phyloP scores from a whole-genome alignment of 163 green algal genomes.

The Chlorella variabilis region DNA sequence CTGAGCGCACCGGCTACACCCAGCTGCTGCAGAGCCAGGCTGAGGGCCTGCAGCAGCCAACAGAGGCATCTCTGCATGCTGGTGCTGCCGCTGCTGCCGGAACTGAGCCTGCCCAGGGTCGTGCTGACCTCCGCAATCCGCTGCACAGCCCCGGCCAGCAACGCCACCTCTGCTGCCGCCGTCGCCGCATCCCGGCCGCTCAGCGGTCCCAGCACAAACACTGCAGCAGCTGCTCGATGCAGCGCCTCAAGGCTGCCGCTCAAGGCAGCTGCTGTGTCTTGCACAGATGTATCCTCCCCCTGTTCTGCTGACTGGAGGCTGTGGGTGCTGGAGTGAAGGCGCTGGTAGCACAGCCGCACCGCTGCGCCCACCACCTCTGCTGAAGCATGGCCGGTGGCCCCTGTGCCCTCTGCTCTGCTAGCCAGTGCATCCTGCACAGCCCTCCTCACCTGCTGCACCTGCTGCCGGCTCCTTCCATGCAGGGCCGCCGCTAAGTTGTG shows the following conservation, averaged over 20 bases:
- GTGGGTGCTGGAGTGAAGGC: neutral
- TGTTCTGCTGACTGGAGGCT: neutral
- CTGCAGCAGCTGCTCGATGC: neutral
- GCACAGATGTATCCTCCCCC: too few relatives aligned
- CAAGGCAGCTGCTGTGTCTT: neutral
- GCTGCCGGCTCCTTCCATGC: neutral
- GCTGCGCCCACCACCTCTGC: neutral
- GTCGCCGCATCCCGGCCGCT: neutral
- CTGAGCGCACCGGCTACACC: too few relatives aligned
- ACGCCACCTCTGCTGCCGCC: neutral
- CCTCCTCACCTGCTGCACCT: constrained; percentile 12
- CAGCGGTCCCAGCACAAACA: constrained; percentile 22
- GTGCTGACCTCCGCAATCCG: too few relatives aligned
- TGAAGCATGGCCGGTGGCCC: neutral
- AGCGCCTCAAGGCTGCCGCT: neutral
- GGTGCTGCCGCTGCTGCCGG: neutral
- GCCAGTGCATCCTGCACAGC: constrained; percentile 1
- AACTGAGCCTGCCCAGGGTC: neutral
- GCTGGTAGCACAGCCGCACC: constrained; percentile 17
- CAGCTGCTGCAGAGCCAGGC: neutral
- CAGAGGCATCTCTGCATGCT: neutral
- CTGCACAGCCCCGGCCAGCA: constrained; percentile 1
- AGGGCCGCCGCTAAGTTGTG: neutral
- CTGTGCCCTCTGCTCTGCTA: neutral
- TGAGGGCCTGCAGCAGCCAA: neutral